Base-by-base conservation (phyloP, 345 rosid genomes). In the Brassica cretica region DNA sequence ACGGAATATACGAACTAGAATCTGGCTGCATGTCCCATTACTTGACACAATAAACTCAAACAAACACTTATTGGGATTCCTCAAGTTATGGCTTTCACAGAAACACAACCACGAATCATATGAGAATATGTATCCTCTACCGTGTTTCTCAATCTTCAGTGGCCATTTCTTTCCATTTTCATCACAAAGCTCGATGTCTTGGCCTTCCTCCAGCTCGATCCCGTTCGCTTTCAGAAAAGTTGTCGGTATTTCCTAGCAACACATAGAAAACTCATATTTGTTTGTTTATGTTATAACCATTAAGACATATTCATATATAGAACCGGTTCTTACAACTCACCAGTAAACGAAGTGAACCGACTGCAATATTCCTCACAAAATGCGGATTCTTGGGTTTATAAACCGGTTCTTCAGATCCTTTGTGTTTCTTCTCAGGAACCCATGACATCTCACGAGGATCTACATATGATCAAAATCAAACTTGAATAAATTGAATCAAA, bases 111-210 rank as follows among this genome's bases (percentile, higher is more conserved):
- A 72, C 53, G 15, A 10, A 6, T 35, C 74, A 11, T 5, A 8
- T 7, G 78, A 73, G 32, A 78, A 73, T 0, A 0, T 49, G 30
- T 5, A 1, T 59, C 73, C 70, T 78, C 49, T 60, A 0, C 3
- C 2, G 65, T 21, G 0, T 24, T 18, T 65, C 30, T 21, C 55
- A 8, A 65, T 30, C 32, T 72, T 72, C 21, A 66, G 6, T 35
- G 82, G 59, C 82, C 82, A 78, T 27, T 51, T 79, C 78, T 68
- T 78, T 12, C 74, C 82, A 24, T 35, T 51, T 61, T 79, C 82
- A 37, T 79, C 82, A 37, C 74, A 61, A 11, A 79, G 69, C 70
- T 79, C 66, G 0, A 79, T 8, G 2, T 79, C 15, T 59, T 24
- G 7, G 32, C 29, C 78, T 68, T 68, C 70, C 33, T 33, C 78